Conservation (phyloP, 352 stramenopile genomes). For the Phytophthora podocarpi region DNA sequence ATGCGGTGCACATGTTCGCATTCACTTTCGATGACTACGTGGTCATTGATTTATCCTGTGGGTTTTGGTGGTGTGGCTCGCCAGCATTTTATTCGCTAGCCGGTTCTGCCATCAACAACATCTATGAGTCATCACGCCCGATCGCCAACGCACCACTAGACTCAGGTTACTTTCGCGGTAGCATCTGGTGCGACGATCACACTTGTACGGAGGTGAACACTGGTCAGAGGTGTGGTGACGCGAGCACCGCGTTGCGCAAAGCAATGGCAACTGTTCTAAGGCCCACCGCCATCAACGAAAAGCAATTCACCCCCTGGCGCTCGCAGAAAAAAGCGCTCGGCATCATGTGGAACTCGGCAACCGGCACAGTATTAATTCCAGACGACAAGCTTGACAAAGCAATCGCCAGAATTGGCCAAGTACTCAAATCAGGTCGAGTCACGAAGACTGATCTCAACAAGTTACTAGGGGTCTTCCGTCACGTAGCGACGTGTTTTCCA, state of each 20-base stretch:
- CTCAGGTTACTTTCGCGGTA: no score
- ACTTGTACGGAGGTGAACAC: no score
- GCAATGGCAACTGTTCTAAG: not conserved
- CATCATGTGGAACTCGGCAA: not conserved
- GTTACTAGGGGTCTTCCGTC: not conserved
- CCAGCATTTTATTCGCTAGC: no score
- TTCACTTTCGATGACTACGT: constrained; percentile 12
- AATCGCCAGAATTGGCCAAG: no score
- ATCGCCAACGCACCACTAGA: no score
- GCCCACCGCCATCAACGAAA: not conserved
- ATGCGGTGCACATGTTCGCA: constrained; percentile 23
- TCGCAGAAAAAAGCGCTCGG: not conserved
- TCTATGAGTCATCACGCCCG: no score
- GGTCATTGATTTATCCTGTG: no score
- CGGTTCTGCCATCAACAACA: no score
- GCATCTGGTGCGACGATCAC: not conserved
- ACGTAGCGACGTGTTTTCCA: constrained; percentile 4
- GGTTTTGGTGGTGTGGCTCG: no score
- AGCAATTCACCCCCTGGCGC: not conserved
- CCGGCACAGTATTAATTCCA: not conserved
- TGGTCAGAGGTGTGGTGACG: constrained; percentile 2
- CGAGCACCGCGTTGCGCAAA: not conserved
- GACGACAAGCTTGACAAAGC: not conserved
- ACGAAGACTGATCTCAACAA: constrained; percentile 2
- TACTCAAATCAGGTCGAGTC: no score